Percentiles rank a stretch among this genome's conserved stretches.
Evolutionary conservation across 345 rosid species (phyloP).

Genomic region (rapeseed (Brassica napus)): Da-Ae NC_063441.1:14281501-14282000

Average conservation of each 20-base stretch:
- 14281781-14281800: constrained; percentile 60
- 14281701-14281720: constrained; percentile 33
- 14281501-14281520: constrained; percentile 33
- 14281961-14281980: constrained; percentile 49
- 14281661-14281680: constrained; percentile 30
- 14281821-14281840: constrained; percentile 44
- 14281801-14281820: constrained; percentile 53
- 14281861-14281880: constrained; percentile 55
- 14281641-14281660: constrained; percentile 24
- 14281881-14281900: constrained; percentile 59
- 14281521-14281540: constrained; percentile 47
- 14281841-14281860: constrained; percentile 54
- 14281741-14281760: constrained; percentile 49
- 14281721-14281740: constrained; percentile 56
- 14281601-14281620: constrained; percentile 46
- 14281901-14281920: constrained; percentile 66
- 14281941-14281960: constrained; percentile 55
- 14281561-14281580: constrained; percentile 19
- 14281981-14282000: constrained; percentile 52
- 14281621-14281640: constrained; percentile 40
- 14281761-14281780: constrained; percentile 44
- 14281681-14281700: constrained; percentile 51
- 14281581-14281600: constrained; percentile 48
- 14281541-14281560: constrained; percentile 51
- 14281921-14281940: constrained; percentile 51